Evolutionary conservation across 768 basidiomycete genomes (phyloP).

Genomic region (Suillus brevipes): DNA sequence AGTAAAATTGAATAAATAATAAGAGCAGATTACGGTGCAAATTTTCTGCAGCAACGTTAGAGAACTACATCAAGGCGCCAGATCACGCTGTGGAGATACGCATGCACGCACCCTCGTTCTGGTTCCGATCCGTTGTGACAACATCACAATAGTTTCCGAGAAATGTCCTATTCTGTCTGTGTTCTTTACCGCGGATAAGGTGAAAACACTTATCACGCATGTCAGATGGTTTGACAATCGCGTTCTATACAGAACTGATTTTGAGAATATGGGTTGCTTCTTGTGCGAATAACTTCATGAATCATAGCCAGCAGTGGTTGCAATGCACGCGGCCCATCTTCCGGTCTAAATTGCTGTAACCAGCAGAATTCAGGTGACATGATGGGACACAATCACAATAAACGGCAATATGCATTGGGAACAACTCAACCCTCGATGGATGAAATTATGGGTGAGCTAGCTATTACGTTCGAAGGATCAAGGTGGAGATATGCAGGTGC

Average conservation of each 20-base stretch:
- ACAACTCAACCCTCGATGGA: constrained; percentile 5
- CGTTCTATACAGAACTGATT: neutral
- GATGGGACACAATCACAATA: constrained; percentile 2
- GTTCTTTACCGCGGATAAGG: neutral
- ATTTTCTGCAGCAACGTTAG: neutral
- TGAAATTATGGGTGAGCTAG: constrained; percentile 9
- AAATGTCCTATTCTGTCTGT: neutral
- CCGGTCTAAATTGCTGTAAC: constrained; percentile 1
- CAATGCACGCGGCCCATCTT: constrained; percentile 1
- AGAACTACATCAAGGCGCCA: neutral
- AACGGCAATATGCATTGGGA: constrained; percentile 5
- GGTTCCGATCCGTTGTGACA: neutral
- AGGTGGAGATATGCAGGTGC: constrained; percentile 2
- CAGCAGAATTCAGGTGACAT: neutral
- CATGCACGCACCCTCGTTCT: neutral
- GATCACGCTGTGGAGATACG: neutral
- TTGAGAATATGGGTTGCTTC: neutral
- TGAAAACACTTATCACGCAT: neutral
- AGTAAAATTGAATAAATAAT: neutral
- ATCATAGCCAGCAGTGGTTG: neutral
- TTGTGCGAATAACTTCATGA: constrained; percentile 5
- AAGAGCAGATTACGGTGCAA: neutral
- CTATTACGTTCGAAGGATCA: constrained; percentile 4
- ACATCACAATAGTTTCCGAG: neutral
- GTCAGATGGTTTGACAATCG: neutral